Base-by-base conservation (phyloP, 306 rosid genomes). In the Oemleria cerasiformis region DNA sequence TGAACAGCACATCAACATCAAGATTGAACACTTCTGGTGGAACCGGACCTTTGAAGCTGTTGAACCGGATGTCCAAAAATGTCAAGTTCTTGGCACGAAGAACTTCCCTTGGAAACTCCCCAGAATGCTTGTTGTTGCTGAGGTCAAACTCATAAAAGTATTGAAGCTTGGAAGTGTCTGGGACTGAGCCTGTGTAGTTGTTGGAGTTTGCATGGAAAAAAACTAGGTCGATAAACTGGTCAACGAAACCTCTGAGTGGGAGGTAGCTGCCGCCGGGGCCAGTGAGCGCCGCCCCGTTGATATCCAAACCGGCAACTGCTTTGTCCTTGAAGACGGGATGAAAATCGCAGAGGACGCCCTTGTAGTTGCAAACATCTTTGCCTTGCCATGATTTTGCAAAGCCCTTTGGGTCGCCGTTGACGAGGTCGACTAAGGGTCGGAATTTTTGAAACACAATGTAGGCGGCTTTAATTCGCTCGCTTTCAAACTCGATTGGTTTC, bases 161-260 rank as follows among this genome's bases (percentile, higher is more conserved):
- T 0, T 9, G 3, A 40, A 48, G 60, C 0, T 6, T 60, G 13
- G 1, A 0, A 65, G 65, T 75, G 0, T 9, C 4, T 0, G 96
- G 96, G 50, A 87, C 8, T 0, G 0, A 0, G 3, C 77, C 79
- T 1, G 81, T 36, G 85, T 87, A 90, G 36, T 75, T 73, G 83
- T 92, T 92, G 74, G 96, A 88, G 73, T 92, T 92, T 0, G 86
- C 88, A 36, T 92, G 98, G 84, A 80, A 90, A 69, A 87, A 83
- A n/a, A 83, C 72, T 7, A 87, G 6, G 13, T 92, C 96, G 0
- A 13, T 39, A 9, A 92, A 12, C 0, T 17, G 0, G 17, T 67
- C 84, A 3, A 87, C 0, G 72, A 90, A 63, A 0, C 75, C 84
- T 0, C 7, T 0, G 5, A 90, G 85, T 4, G 25, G 55, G 2